Percentiles rank a stretch among this genome's conserved stretches.
These are phyloP conservation scores for Ganoderma boninense DNA, from an alignment of 1,284 basidiomycete genomes.

Conservation along the genomic window DNA sequence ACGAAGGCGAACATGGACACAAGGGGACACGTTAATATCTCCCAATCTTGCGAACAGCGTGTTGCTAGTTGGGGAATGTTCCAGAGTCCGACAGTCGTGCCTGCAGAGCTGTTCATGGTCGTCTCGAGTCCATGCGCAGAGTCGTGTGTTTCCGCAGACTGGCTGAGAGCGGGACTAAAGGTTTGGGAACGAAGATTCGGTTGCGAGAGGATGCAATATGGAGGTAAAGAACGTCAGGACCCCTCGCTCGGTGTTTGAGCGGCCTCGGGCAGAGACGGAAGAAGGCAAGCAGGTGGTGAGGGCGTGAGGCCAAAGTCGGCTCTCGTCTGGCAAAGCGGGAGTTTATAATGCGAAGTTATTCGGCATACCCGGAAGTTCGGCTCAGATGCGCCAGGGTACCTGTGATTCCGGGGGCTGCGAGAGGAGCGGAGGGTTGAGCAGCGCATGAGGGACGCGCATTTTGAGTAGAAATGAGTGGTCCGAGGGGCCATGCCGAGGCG, in stretches of 20 bases:
- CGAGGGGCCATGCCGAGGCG: constrained; percentile 11
- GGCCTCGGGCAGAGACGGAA: background rate
- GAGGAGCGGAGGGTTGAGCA: background rate
- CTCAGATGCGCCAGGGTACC: background rate
- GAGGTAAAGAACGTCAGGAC: background rate
- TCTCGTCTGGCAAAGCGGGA: background rate
- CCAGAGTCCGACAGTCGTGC: constrained; percentile 15
- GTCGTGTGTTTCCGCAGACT: background rate
- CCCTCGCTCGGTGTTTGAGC: background rate
- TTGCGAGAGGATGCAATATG: background rate
- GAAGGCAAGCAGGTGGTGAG: background rate
- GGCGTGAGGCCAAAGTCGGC: background rate
- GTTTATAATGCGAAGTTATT: constrained; percentile 9
- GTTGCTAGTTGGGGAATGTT: constrained; percentile 12
- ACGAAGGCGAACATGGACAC: constrained; percentile 22
- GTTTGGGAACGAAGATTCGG: too few relatives aligned
- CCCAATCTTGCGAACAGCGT: constrained; percentile 15
- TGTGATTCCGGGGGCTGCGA: constrained; percentile 5
- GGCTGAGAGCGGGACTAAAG: background rate
- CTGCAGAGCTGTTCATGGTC: constrained; percentile 25
- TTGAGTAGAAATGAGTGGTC: background rate
- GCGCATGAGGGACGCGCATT: background rate
- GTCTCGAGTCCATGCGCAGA: constrained; percentile 12
- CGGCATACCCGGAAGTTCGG: background rate
- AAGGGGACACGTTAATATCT: constrained; percentile 15